Conservation (phyloP, 2,329 filamentous ascomycete genomes). For the Periglandula ipomoeae region DNA sequence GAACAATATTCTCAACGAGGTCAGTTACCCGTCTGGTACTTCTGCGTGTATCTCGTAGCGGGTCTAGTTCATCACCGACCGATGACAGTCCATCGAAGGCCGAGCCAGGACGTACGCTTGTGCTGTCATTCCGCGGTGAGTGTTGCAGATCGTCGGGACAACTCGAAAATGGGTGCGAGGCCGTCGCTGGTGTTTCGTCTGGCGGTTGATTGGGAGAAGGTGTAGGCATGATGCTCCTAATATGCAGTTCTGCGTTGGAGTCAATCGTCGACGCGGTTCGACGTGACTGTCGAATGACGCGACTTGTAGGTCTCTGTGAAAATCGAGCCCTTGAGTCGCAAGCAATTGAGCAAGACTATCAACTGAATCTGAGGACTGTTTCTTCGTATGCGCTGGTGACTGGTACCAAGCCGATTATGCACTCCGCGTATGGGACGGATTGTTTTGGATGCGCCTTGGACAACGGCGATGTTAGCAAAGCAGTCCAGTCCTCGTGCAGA, state of each 20-base stretch:
- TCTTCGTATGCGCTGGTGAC: background rate
- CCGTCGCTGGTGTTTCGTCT: slow-evolving; percentile 25
- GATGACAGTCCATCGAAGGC: slow-evolving; percentile 15
- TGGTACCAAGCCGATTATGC: background rate
- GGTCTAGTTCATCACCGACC: slow-evolving; percentile 11
- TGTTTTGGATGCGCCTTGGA: background rate
- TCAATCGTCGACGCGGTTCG: background rate
- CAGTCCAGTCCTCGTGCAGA: background rate
- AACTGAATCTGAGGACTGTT: no score
- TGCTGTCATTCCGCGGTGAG: slow-evolving; percentile 15
- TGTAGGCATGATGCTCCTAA: slow-evolving; percentile 29
- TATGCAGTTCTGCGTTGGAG: background rate
- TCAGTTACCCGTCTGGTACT: background rate
- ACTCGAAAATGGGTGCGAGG: slow-evolving; percentile 29
- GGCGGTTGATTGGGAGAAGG: slow-evolving; percentile 34
- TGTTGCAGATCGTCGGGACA: slow-evolving; percentile 33
- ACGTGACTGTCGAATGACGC: background rate
- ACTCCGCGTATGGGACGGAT: background rate
- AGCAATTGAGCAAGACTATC: background rate
- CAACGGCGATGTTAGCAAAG: background rate
- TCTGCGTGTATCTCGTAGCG: background rate
- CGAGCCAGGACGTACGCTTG: slow-evolving; percentile 14
- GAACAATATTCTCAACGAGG: slow-evolving; percentile 14
- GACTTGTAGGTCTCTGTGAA: background rate
- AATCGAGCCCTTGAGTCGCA: background rate